A percentile compares a stretch with the other conserved stretches of the same genome.
These are phyloP conservation scores for Cercophora sp. DNA, from an alignment of 495 filamentous ascomycete species.

Conservation along the genomic window DNA sequence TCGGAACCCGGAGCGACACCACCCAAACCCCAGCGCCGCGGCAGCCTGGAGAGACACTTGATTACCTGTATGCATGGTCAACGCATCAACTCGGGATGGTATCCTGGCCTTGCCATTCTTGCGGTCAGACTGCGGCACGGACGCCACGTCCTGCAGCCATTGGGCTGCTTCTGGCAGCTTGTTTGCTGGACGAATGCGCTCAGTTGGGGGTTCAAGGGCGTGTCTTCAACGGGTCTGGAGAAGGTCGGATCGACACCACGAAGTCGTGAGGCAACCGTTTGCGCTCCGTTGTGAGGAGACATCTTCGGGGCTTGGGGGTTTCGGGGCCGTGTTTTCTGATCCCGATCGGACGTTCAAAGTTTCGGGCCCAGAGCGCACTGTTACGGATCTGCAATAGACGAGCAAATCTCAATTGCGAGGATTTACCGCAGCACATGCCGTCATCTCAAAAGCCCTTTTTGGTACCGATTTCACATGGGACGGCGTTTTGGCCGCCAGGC, in stretches of 20 bases:
- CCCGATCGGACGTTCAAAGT: background rate
- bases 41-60: background rate
- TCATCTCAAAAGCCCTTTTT: background rate
- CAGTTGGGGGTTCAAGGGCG: background rate
- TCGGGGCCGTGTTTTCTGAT: background rate
- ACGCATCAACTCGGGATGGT: background rate
- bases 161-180: background rate
- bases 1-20: background rate
- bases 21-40: background rate
- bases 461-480: slow-evolving; percentile 8
- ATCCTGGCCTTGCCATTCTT: background rate
- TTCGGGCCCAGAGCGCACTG: background rate
- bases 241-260: background rate
- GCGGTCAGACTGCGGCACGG: background rate
- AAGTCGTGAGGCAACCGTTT: background rate
- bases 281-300: background rate
- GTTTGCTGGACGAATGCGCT: background rate
- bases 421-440: slow-evolving; percentile 4
- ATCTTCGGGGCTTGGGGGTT: background rate
- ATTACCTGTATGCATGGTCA: background rate
- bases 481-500: slow-evolving; percentile 1
- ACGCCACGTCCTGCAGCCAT: background rate
- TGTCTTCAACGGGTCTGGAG: background rate
- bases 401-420: background rate
- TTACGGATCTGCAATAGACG: background rate